Base-by-base conservation (phyloP, 352 stramenopile genomes). In the Pythium periplocum region DNA sequence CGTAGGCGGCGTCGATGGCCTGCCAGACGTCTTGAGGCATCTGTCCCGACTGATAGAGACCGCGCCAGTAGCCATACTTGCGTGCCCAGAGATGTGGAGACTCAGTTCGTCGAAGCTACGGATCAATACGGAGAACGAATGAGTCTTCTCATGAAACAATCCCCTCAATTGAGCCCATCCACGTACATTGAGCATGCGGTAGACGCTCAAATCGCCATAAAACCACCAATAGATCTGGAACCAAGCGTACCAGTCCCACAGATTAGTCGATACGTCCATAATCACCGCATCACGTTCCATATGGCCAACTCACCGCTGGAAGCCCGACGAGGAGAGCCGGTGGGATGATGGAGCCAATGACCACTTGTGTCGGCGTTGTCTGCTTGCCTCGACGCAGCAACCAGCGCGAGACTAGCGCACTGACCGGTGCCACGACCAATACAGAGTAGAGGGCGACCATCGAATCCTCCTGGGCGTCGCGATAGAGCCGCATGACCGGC, bases 41-140 rank as follows among this genome's bases (percentile, higher is more conserved):
- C 42, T 77, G 53, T 33, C 78, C 74, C 4, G 57, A 65, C 45
- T 66, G 55, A 59, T 69, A 85, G 31, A 82, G 53, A 37, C 79
- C 72, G 26, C 70, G 64, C 54, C 73, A 75, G 55, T 77, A 80
- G 3, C 64, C 68, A 34, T 87, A 90, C 66, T 83, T 80, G 55
- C 83, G 74, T 6, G 68, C 69, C 75, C 78, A 90, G 11, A 71
- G 56, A 48, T 87, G 82, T 8, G 32, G 53, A 3, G 62, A 66
- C 54, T 83, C 72, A 10, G 53, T 59, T n/a, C 78, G 76, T 46
- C 63, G 71, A 57, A 90, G 75, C 78, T 89, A 26, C 17, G 17
- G 17, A 26, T 26, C 17, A 26, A 26, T 26, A 26, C 17, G 17
- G 0, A 26, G 17, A 26, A 26, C 17, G 17, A 26, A 26, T 26